A percentile compares a stretch with the other conserved stretches of the same genome.
phyloP scores from a whole-genome alignment of 352 stramenopile species.

The Phytophthora palmivora region DNA sequence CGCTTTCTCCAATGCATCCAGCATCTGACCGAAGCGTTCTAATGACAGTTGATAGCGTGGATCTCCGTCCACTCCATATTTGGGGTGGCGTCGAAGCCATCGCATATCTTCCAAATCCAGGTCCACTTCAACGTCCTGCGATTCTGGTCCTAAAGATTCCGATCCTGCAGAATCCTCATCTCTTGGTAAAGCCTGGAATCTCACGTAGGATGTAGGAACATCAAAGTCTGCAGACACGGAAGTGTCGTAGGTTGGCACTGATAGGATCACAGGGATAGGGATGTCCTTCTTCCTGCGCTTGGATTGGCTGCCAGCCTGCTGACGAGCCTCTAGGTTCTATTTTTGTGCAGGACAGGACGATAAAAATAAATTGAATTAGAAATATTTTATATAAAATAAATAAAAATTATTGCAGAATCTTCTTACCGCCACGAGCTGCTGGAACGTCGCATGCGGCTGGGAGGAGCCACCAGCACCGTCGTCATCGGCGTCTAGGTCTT shows the following conservation, averaged over 20 bases:
- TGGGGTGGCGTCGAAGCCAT: conserved; percentile 84
- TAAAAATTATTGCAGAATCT: not conserved
- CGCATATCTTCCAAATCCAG: conserved; percentile 88
- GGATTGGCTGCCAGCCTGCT: conserved; percentile 39
- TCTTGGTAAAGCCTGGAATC: conserved; percentile 72
- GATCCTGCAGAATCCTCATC: conserved; percentile 34
- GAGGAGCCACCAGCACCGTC: conserved; percentile 40
- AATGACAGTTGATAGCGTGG: conserved; percentile 80
- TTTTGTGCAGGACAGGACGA: conserved; percentile 12
- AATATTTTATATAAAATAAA: conserved; percentile 7
- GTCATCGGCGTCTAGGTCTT: conserved; percentile 79
- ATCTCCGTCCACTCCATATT: conserved; percentile 84
- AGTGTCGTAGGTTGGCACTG: conserved; percentile 70
- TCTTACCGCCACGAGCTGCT: conserved; percentile 75
- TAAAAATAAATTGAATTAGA: conserved; percentile 8
- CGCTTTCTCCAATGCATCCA: conserved; percentile 89
- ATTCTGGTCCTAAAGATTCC: conserved; percentile 32
- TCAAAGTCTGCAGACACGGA: conserved; percentile 74
- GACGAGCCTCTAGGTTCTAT: conserved; percentile 69
- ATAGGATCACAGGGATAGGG: conserved; percentile 82
- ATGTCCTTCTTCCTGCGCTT: conserved; percentile 90
- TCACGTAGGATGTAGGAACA: conserved; percentile 83
- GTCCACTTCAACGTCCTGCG: conserved; percentile 75
- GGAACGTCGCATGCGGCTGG: conserved; percentile 64
- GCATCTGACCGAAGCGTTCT: conserved; percentile 77